A percentile compares a stretch with the other conserved stretches of the same genome.
Conservation (phyloP, 495 filamentous ascomycete species). For the Echria macrotheca region DNA sequence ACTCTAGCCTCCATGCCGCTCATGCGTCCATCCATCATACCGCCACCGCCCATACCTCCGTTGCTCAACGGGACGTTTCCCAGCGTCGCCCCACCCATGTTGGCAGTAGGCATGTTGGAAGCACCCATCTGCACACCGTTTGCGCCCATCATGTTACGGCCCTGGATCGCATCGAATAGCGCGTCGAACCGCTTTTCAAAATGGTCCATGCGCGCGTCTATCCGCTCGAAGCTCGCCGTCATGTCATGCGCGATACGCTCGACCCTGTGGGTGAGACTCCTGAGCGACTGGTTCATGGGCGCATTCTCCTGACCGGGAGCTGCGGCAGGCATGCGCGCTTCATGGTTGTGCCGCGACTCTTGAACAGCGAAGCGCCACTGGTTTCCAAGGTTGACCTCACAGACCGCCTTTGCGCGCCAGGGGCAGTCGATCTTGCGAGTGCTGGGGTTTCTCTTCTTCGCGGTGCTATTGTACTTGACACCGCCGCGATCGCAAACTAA, state of each 20-base stretch:
- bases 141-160: slow-evolving; percentile 19
- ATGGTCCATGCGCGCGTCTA: slow-evolving; percentile 30
- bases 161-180: too few relatives aligned
- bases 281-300: slow-evolving; percentile 40
- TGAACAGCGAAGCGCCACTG: slow-evolving; percentile 48
- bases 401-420: slow-evolving; percentile 48
- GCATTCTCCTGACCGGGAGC: slow-evolving; percentile 41
- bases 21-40: slow-evolving; percentile 33
- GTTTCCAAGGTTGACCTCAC: slow-evolving; percentile 45
- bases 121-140: slow-evolving; percentile 25
- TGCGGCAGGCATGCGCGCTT: slow-evolving; percentile 37
- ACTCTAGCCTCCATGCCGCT: slow-evolving; percentile 36
- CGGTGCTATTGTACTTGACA: slow-evolving; percentile 49
- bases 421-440: slow-evolving; percentile 50
- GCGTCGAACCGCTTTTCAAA: slow-evolving; percentile 41
- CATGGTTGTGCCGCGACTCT: slow-evolving; percentile 44
- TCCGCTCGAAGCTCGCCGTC: slow-evolving; percentile 26
- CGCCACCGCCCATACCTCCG: slow-evolving; percentile 24
- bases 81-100: slow-evolving; percentile 28
- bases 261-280: slow-evolving; percentile 42
- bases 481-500: slow-evolving; percentile 48
- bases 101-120: slow-evolving; percentile 29
- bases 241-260: slow-evolving; percentile 44
- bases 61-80: slow-evolving; percentile 21
- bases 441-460: slow-evolving; percentile 48